Base-by-base conservation (phyloP, 2,329 filamentous ascomycete genomes). In the Cladosporium sp. region DNA sequence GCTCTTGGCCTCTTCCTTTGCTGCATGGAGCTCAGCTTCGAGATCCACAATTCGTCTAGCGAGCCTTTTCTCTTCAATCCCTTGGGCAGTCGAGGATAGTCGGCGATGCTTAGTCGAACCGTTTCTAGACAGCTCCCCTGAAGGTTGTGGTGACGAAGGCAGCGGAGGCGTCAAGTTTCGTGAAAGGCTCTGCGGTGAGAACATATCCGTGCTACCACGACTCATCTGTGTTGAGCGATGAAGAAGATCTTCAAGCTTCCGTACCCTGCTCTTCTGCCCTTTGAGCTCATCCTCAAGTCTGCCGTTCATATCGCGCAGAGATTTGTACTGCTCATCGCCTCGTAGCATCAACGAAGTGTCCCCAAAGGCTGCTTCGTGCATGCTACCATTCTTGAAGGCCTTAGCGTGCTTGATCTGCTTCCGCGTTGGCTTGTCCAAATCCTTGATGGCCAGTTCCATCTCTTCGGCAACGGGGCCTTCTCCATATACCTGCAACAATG, bases 311-410 rank as follows among this genome's bases (percentile, higher is more conserved):
- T 79, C 78, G 50, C 73, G 74, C 3, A 80, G 64, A 12, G 75
- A 68, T 35, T 75, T 81, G 61, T 92, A 78, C 61, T 97, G 92
- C 66, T 96, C 91, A 61, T 94, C 89, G n/a, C 90, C 91, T 37
- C 90, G 86, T 13, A 96, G 83, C 66, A 96, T 76, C 9, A 97
- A 81, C 1, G 91, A 93, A 63, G 90, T 95, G 67, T 88, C 85
- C n/a, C 91, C 91, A 60, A 97, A 82, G 2, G 84, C 85, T n/a
- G 88, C 87, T 70, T 97, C 94, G 66, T 97, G 91, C 36, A 97
- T 83, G 69, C 94, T 97, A 15, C 94, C 94, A 69, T 95, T 94
- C 70, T 97, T 97, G 78, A 99, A 97, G 4, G 91, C 91, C 71
- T 93, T 96, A 6, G 94, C 84, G 58, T 91, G 85, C 72, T 91